A percentile compares a stretch with the other conserved stretches of the same genome.
These are phyloP conservation scores for Alternaria tenuissima DNA, from an alignment of 2,329 filamentous ascomycete species.

Conservation along the genomic window DNA sequence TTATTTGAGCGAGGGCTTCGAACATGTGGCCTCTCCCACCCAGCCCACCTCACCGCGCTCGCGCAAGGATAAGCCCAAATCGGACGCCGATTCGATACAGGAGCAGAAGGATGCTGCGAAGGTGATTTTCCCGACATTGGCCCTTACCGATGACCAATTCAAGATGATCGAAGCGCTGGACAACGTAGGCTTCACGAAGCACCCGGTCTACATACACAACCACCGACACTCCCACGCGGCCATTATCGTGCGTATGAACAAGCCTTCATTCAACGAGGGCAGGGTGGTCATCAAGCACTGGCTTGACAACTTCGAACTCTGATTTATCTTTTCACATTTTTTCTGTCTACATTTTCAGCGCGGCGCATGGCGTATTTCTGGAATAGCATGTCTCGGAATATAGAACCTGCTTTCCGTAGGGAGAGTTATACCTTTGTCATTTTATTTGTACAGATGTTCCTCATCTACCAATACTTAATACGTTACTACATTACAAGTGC, in stretches of 20 bases:
- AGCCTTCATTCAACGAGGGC: slow-evolving; percentile 76
- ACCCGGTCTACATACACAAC: slow-evolving; percentile 77
- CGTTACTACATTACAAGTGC: neutral
- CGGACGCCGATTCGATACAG: slow-evolving; percentile 40
- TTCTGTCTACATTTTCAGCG: slow-evolving; percentile 16
- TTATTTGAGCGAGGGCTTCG: slow-evolving; percentile 69
- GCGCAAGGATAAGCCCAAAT: slow-evolving; percentile 22
- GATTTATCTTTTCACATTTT: neutral
- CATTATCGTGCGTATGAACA: slow-evolving; percentile 79
- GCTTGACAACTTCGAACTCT: slow-evolving; percentile 72
- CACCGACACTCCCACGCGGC: slow-evolving; percentile 83
- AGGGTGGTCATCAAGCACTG: slow-evolving; percentile 81
- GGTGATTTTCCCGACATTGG: slow-evolving; percentile 72
- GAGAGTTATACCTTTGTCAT: neutral
- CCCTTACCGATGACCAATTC: slow-evolving; percentile 82
- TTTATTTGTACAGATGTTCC: neutral
- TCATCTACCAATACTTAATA: neutral
- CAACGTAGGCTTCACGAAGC: slow-evolving; percentile 65
- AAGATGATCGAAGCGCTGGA: slow-evolving; percentile 83
- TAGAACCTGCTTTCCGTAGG: neutral
- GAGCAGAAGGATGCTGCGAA: slow-evolving; percentile 42
- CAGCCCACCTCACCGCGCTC: slow-evolving; percentile 24
- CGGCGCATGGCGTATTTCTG: slow-evolving; percentile 15
- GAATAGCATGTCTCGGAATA: neutral
- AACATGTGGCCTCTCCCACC: slow-evolving; percentile 47